Conservation (phyloP, 306 rosid genomes). For the Sindora glabra region DNA sequence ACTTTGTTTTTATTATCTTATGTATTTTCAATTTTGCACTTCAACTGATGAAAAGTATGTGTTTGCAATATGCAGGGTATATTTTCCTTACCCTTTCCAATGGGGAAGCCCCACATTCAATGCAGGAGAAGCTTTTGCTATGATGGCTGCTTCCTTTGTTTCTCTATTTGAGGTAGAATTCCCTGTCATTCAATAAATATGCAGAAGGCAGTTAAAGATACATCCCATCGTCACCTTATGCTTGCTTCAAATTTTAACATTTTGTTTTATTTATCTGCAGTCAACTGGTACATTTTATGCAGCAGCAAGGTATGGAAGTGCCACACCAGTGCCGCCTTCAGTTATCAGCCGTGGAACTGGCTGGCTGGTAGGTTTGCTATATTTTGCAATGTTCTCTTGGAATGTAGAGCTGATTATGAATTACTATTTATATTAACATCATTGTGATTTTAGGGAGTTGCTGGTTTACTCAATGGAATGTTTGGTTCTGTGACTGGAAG, state of each 20-base stretch:
- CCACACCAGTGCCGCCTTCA: slow-evolving; percentile 81
- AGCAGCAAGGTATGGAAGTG: slow-evolving; percentile 72
- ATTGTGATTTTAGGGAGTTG: slow-evolving; percentile 51
- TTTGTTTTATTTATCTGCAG: slow-evolving; percentile 28
- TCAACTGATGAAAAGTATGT: not conserved
- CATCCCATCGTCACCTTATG: not conserved
- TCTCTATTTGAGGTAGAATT: slow-evolving; percentile 64
- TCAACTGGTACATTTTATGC: slow-evolving; percentile 73
- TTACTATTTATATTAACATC: not conserved
- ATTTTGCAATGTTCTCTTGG: not conserved
- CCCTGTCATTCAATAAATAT: not conserved
- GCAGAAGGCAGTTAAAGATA: not conserved
- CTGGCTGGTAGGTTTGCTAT: slow-evolving; percentile 54
- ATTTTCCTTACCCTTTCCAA: slow-evolving; percentile 77
- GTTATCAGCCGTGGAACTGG: slow-evolving; percentile 71
- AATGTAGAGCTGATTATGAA: not conserved
- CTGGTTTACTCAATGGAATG: slow-evolving; percentile 55
- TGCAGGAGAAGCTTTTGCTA: slow-evolving; percentile 66
- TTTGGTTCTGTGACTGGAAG: slow-evolving; percentile 63
- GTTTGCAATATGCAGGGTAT: slow-evolving; percentile 43
- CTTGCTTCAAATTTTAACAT: slow-evolving; percentile 1
- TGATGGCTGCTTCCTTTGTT: slow-evolving; percentile 81
- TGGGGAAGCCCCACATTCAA: slow-evolving; percentile 87
- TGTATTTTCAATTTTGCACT: not conserved
- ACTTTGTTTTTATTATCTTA: not conserved